These are phyloP conservation scores for Aspergillus nidulans DNA, from an alignment of 495 filamentous ascomycete species.

Conservation along the genomic window DNA sequence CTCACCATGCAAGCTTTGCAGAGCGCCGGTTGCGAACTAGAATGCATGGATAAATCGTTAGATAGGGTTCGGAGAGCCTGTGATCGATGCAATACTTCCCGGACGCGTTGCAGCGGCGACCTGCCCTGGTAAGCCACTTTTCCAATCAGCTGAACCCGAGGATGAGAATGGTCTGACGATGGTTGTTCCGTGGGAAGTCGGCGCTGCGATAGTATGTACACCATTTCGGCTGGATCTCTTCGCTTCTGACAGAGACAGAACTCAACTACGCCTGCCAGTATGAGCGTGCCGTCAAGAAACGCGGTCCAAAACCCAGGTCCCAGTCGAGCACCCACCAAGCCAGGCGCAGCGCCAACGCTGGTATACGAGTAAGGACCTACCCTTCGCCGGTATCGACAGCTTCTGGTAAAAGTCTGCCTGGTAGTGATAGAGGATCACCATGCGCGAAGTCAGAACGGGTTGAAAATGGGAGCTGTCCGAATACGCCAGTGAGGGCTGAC, in stretches of 20 bases:
- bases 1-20: background rate
- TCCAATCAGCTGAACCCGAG: background rate
- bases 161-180: background rate
- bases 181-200: background rate
- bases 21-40: background rate
- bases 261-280: constrained; percentile 3
- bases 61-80: background rate
- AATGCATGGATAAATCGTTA: background rate
- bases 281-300: constrained; percentile 6
- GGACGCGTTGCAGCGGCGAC: constrained; percentile 16
- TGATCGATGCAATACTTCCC: constrained; percentile 17
- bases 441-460: no score
- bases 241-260: background rate
- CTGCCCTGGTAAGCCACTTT: constrained; percentile 15
- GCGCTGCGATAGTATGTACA: background rate
- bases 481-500: no score
- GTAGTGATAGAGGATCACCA: no score
- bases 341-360: background rate
- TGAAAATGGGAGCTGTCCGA: no score
- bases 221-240: background rate
- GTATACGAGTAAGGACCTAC: background rate
- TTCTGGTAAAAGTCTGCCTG: no score
- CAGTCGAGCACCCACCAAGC: background rate
- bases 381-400: background rate
- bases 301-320: constrained; percentile 6